These are phyloP conservation scores for Lyophyllum semitale DNA, from an alignment of 768 basidiomycete species.

Conservation along the genomic window DNA sequence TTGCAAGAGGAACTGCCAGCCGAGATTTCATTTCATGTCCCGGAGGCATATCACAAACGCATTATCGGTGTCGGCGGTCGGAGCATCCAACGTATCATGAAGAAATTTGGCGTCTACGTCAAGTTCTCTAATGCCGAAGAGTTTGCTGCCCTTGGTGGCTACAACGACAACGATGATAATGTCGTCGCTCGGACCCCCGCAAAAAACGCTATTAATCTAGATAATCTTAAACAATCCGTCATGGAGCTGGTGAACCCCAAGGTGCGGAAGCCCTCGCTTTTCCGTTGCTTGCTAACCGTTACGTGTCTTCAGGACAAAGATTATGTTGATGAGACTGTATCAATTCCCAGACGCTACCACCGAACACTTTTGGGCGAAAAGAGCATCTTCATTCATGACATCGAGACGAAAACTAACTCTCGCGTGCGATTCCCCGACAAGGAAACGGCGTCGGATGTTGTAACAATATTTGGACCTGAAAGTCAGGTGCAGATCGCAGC, in stretches of 20 bases:
- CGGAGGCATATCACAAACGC: conserved; percentile 96
- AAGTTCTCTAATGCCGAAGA: conserved; percentile 99
- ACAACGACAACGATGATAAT: conserved; percentile 97
- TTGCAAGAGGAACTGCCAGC: conserved; percentile 98
- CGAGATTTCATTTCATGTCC: conserved; percentile 98
- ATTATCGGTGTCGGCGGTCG: conserved; percentile 98
- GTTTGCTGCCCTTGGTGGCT: conserved; percentile 91
- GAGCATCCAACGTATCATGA: conserved; percentile 99
- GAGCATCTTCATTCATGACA: conserved; percentile 95
- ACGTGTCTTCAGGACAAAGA: conserved; percentile 81
- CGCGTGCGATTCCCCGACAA: conserved; percentile 91
- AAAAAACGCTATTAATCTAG: conserved; percentile 94
- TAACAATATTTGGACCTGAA: conserved; percentile 96
- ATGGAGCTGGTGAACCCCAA: conserved; percentile 98
- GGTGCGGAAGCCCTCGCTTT: conserved; percentile 45
- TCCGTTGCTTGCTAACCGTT: background rate
- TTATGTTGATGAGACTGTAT: conserved; percentile 90
- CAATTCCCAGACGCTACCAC: conserved; percentile 93
- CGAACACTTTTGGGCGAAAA: conserved; percentile 95
- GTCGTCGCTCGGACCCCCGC: conserved; percentile 97
- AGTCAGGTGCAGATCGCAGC: conserved; percentile 96
- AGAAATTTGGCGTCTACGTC: conserved; percentile 99
- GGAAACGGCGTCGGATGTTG: conserved; percentile 90
- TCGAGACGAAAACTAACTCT: conserved; percentile 95
- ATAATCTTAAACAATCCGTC: conserved; percentile 92